Evolutionary conservation across 2,329 filamentous ascomycete genomes (phyloP), one percentile per base, ranked within the genome.

Genomic region (Aspergillus fumigatiaffinis): DNA sequence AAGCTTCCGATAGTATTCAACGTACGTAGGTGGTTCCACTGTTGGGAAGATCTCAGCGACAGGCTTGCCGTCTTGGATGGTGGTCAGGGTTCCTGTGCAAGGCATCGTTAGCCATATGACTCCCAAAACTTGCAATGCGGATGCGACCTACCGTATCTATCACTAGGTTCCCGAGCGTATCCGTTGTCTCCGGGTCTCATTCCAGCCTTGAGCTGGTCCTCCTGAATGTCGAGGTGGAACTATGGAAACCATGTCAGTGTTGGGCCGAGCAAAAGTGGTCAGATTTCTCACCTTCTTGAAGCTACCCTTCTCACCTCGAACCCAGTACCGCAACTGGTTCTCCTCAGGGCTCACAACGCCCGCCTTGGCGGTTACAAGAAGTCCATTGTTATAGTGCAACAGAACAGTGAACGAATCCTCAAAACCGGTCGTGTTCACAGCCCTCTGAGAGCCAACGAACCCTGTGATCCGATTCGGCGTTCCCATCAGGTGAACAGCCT

Each of bases 241-340:
- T 73, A 26, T 51, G 7, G 42, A 14, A 26, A 38, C 32, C 21
- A 29, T 17, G n/a, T 38, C 21, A 60, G 53, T 32, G 47, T 28
- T 44, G 20, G 23, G 35, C 12, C 9, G 20, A n/a, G 21, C 1
- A 52, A 21, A 14, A 23, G 5, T 12, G 42, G 23, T 4, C 4
- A 23, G 8, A 21, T 10, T n/a, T 50, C 82, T 79, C 42, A 77
- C 75, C 80, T 92, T 93, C 77, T 84, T 87, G 74, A 87, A 93
- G 68, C 84, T 89, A 0, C 88, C 90, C 73, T 87, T 86, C 20
- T 84, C 84, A 23, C 90, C 90, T 26, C 89, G 80, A 9, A 92
- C 80, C 89, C 90, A 92, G 79, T 87, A 93, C 42, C 90, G 79
- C 58, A 88, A 78, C 77, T 93, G 90, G 60, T 83, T 78, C 25